phyloP scores from a whole-genome alignment of 2,329 filamentous ascomycete genomes.

The Penicillium vulpinum region DNA sequence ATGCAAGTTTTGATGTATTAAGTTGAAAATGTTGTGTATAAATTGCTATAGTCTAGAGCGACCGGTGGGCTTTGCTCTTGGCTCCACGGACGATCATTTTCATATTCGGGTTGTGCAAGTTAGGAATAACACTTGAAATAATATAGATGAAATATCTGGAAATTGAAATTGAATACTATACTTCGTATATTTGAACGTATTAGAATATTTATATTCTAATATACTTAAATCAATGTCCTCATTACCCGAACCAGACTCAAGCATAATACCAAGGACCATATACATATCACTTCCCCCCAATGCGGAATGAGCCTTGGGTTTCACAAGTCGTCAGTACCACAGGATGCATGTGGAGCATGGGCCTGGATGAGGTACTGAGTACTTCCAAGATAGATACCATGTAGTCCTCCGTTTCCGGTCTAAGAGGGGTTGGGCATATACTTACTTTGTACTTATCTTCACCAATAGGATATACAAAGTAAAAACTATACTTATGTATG shows the following conservation, averaged over 20 bases:
- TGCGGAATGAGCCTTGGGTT: neutral
- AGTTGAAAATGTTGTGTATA: neutral
- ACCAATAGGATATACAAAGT: too few species aligned
- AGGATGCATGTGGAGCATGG: neutral
- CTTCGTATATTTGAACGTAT: too few species aligned
- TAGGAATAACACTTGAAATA: neutral
- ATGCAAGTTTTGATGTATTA: neutral
- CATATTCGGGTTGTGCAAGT: constrained; percentile 12
- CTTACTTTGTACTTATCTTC: neutral
- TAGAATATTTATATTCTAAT: too few species aligned
- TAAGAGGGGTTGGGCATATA: constrained; percentile 13
- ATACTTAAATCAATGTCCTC: neutral
- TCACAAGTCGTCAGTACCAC: constrained; percentile 4
- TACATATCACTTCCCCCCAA: neutral
- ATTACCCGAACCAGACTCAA: constrained; percentile 10
- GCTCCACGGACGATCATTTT: constrained; percentile 23
- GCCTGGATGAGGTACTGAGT: constrained; percentile 3
- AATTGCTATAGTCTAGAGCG: constrained; percentile 9
- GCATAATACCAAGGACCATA: neutral
- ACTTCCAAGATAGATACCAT: neutral
- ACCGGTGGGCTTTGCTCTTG: constrained; percentile 8
- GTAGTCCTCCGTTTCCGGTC: constrained; percentile 12
- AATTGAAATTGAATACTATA: too few species aligned
- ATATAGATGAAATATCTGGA: constrained; percentile 13
- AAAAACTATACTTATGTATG: too few species aligned